phyloP scores from a whole-genome alignment of 2,329 filamentous ascomycete species.

The Aureobasidium namibiae region DNA sequence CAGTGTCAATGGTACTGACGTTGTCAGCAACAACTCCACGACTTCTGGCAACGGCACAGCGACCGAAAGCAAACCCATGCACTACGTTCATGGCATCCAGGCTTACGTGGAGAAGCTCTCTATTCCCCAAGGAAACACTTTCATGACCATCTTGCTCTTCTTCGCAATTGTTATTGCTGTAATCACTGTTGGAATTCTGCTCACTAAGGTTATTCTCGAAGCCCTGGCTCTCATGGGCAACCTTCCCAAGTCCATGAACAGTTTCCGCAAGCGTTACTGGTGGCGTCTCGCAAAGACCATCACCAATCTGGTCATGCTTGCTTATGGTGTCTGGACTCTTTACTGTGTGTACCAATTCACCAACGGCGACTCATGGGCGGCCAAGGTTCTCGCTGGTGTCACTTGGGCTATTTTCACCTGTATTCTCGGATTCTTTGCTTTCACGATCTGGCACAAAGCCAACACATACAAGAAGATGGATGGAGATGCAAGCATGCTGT shows the following conservation, averaged over 20 bases:
- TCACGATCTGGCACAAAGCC: conserved; percentile 72
- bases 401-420: conserved; percentile 75
- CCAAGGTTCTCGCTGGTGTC: conserved; percentile 71
- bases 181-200: conserved; percentile 76
- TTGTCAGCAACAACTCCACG: conserved; percentile 1
- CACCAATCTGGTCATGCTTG: conserved; percentile 78
- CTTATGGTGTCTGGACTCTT: conserved; percentile 91
- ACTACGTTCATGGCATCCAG: conserved; percentile 65
- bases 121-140: conserved; percentile 83
- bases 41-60: conserved; percentile 16
- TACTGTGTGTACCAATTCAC: conserved; percentile 97
- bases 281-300: conserved; percentile 80
- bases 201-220: conserved; percentile 88
- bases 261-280: conserved; percentile 96
- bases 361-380: conserved; percentile 87
- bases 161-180: conserved; percentile 79
- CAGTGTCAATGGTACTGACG: conserved; percentile 34
- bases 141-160: conserved; percentile 88
- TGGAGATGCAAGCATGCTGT: conserved; percentile 65
- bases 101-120: conserved; percentile 74
- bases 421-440: conserved; percentile 73
- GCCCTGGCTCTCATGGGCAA: conserved; percentile 81
- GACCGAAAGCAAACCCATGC: conserved; percentile 37
- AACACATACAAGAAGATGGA: conserved; percentile 64
- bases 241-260: conserved; percentile 69